These are phyloP conservation scores for Calendula officinalis DNA, from an alignment of 129 eudicot genomes.

Conservation along the genomic window DNA sequence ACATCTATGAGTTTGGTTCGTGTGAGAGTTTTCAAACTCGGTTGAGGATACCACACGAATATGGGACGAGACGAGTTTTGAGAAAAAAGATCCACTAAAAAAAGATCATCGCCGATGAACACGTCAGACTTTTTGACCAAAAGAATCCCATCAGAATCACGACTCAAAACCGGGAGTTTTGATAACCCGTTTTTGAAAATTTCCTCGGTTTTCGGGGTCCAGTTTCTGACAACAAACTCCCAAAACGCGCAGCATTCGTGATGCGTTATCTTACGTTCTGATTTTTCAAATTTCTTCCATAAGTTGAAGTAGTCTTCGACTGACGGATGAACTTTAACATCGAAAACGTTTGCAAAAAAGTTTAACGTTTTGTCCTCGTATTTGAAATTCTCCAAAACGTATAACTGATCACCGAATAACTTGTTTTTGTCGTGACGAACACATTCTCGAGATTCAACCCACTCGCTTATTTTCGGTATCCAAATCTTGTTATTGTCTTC, in stretches of 20 bases:
- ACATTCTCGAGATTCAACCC: slow-evolving; percentile 43
- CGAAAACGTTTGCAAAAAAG: slow-evolving; percentile 35
- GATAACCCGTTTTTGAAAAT: slow-evolving; percentile 17
- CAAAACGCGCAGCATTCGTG: slow-evolving; percentile 53
- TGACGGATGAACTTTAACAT: slow-evolving; percentile 43
- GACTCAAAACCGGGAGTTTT: slow-evolving; percentile 38
- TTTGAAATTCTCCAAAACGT: slow-evolving; percentile 40
- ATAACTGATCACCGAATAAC: slow-evolving; percentile 34
- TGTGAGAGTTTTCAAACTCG: slow-evolving; percentile 28
- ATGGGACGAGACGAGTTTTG: slow-evolving; percentile 31
- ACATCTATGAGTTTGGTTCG: slow-evolving; percentile 35
- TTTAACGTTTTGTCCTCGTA: slow-evolving; percentile 29
- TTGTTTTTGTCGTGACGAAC: slow-evolving; percentile 39
- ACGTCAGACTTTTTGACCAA: slow-evolving; percentile 41
- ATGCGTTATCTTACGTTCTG: slow-evolving; percentile 27
- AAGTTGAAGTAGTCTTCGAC: slow-evolving; percentile 45
- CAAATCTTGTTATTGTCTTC: slow-evolving; percentile 31
- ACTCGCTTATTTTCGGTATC: slow-evolving; percentile 48
- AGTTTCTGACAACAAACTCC: slow-evolving; percentile 37
- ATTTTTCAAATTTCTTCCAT: slow-evolving; percentile 52
- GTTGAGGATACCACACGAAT: slow-evolving; percentile 55
- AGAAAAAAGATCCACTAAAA: slow-evolving; percentile 37
- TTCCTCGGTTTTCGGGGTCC: slow-evolving; percentile 24
- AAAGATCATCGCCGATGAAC: slow-evolving; percentile 55
- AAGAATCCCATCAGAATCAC: slow-evolving; percentile 25